phyloP scores from a whole-genome alignment of 305 asterid genomes.

The Rubia balearica region DNA sequence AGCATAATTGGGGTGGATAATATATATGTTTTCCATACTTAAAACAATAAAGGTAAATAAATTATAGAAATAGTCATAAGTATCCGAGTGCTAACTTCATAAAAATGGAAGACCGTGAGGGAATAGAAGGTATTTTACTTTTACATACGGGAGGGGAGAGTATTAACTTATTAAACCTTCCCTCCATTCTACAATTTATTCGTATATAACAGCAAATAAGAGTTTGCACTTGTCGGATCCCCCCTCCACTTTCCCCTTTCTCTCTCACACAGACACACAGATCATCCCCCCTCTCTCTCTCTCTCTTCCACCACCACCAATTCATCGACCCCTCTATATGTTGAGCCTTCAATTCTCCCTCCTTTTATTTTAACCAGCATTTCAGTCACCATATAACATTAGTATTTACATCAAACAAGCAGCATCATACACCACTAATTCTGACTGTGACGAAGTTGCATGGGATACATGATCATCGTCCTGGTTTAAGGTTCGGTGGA shows the following conservation, averaged over 20 bases:
- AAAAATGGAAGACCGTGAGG: neutral
- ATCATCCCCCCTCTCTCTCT: constrained; percentile 12
- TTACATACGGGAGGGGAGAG: neutral
- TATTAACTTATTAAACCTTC: constrained; percentile 23
- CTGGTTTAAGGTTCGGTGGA: neutral
- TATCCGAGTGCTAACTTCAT: neutral
- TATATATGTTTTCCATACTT: neutral
- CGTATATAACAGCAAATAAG: constrained; percentile 41
- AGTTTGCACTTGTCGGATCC: constrained; percentile 58
- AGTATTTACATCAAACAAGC: neutral
- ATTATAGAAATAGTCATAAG: neutral
- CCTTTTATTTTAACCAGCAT: constrained; percentile 13
- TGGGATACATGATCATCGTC: neutral
- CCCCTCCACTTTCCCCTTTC: constrained; percentile 9
- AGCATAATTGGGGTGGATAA: neutral
- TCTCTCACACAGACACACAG: constrained; percentile 17
- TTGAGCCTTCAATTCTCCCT: constrained; percentile 8
- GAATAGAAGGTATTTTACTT: neutral
- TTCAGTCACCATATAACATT: constrained; percentile 5
- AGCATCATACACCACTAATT: too few relatives aligned
- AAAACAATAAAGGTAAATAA: neutral
- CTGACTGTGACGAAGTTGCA: neutral
- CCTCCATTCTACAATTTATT: constrained; percentile 17
- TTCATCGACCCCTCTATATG: constrained; percentile 7
- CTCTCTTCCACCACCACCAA: constrained; percentile 16